Base-by-base conservation (phyloP, 2,329 filamentous ascomycete species). In the Pseudogymnoascus sp. region DNA sequence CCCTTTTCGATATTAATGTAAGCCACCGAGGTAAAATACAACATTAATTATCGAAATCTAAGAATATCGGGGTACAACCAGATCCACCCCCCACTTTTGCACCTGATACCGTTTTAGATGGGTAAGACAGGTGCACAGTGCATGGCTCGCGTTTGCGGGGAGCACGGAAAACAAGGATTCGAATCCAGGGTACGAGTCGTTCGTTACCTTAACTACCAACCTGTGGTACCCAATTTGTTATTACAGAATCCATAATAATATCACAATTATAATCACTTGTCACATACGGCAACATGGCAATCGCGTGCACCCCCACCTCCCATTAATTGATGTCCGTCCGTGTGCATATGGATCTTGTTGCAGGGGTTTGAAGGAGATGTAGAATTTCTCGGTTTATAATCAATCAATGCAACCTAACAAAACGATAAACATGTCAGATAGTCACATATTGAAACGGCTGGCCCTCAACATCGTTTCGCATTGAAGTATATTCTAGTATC, bases 21-120 rank as follows among this genome's bases (percentile, higher is more conserved):
- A 21, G 33, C 2, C 9, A 33, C 48, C 27, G 29, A 4, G 25
- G 21, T 55, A 21, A 9, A 55, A 17, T 55, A 21, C 21, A 21
- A 15, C 48, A 35, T 55, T 55, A 35, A 55, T 55, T 33, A 55
- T 55, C 29, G 10, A 15, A 29, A 55, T 35, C 48, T 55, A 29
- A 17, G 9, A 55, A 55, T 55, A 55, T 55, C 29, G 5, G 35
- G 9, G 48, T 35, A 9, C 48, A 55, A 17, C 29, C 9, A 21
- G 48, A n/a, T 29, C 48, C 29, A 5, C 48, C 48, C 48, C 48
- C 29, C 48, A 55, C 29, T 55, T 55, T 33, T n/a, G 29, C 39
- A 55, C 48, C 29, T 55, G 48, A 55, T 55, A 55, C 29, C n/a
- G 48, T 55, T 55, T 55, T 55, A 55, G 48, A 55, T 55, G n/a